phyloP scores from a whole-genome alignment of 139 green algal species.

The Axilococcus clingmanii region DNA sequence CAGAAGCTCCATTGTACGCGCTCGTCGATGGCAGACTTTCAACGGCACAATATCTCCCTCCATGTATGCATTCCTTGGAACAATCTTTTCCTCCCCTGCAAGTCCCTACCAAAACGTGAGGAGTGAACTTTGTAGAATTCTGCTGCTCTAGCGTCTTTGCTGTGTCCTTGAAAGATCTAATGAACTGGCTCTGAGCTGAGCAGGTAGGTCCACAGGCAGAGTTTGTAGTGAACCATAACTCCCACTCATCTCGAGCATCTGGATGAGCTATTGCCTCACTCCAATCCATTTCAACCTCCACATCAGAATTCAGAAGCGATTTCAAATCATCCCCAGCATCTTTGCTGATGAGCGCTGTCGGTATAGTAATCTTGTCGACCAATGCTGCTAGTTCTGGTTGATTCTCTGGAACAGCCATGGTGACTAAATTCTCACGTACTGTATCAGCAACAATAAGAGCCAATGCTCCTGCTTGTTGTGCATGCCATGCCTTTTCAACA shows the following conservation, averaged over 20 bases:
- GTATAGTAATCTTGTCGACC: conserved; percentile 50
- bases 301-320: conserved; percentile 9
- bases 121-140: conserved; percentile 31
- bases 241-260: conserved; percentile 55
- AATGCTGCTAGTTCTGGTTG: conserved; percentile 29
- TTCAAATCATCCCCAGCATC: conserved; percentile 38
- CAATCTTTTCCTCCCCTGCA: conserved; percentile 21
- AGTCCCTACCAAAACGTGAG: conserved; percentile 54
- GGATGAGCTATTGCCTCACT: conserved; percentile 49
- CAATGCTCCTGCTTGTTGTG: conserved; percentile 52
- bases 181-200: conserved; percentile 40
- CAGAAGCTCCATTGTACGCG: conserved; percentile 16
- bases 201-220: conserved; percentile 52
- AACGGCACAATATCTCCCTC: conserved; percentile 38
- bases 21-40: conserved; percentile 4
- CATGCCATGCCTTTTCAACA: conserved; percentile 54
- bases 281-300: conserved; percentile 59
- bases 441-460: conserved; percentile 54
- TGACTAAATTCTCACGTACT: conserved; percentile 43
- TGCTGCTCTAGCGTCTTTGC: conserved; percentile 36
- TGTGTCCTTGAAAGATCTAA: conserved; percentile 30
- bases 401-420: conserved; percentile 57
- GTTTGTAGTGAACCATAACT: conserved; percentile 60
- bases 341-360: conserved; percentile 46
- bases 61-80: conserved; percentile 20